Evolutionary conservation across 2,329 filamentous ascomycete genomes (phyloP).

Genomic region (Epicoccum sorghinum): DNA sequence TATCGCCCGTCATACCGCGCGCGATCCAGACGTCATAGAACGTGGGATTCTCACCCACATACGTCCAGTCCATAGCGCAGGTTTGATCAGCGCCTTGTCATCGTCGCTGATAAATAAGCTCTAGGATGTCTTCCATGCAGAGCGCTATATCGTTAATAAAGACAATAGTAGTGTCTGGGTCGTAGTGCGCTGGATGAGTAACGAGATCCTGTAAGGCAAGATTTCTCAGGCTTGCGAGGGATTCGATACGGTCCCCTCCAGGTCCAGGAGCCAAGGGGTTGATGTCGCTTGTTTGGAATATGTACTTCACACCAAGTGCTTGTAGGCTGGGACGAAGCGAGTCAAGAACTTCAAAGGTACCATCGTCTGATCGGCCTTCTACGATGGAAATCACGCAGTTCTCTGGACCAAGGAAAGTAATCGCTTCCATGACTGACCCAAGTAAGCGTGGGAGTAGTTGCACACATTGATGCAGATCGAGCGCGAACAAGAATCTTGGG

Average conservation of each 20-base stretch:
- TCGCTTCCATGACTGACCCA: conserved; percentile 58
- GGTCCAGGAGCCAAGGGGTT: conserved; percentile 49
- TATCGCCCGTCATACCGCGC: conserved; percentile 59
- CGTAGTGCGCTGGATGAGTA: conserved; percentile 78
- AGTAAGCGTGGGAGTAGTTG: conserved; percentile 58
- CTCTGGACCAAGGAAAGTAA: conserved; percentile 57
- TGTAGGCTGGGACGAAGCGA: conserved; percentile 50
- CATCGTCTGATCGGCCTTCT: conserved; percentile 62
- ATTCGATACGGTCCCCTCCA: conserved; percentile 52
- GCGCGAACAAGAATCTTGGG: conserved; percentile 54
- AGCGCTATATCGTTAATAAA: conserved; percentile 82
- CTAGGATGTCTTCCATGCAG: conserved; percentile 61
- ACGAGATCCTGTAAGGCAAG: conserved; percentile 58
- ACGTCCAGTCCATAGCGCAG: conserved; percentile 66
- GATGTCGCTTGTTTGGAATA: conserved; percentile 52
- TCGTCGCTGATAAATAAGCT: conserved; percentile 58
- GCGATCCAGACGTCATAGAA: conserved; percentile 67
- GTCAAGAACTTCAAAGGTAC: conserved; percentile 58
- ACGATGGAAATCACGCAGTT: conserved; percentile 62
- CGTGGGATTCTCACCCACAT: conserved; percentile 50
- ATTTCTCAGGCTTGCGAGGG: conserved; percentile 60
- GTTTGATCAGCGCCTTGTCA: conserved; percentile 60
- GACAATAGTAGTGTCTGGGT: conserved; percentile 86
- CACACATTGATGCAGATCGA: conserved; percentile 57
- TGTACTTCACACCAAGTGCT: conserved; percentile 48